phyloP scores from a whole-genome alignment of 2,329 filamentous ascomycete genomes.

The Orbilia quercus region DNA sequence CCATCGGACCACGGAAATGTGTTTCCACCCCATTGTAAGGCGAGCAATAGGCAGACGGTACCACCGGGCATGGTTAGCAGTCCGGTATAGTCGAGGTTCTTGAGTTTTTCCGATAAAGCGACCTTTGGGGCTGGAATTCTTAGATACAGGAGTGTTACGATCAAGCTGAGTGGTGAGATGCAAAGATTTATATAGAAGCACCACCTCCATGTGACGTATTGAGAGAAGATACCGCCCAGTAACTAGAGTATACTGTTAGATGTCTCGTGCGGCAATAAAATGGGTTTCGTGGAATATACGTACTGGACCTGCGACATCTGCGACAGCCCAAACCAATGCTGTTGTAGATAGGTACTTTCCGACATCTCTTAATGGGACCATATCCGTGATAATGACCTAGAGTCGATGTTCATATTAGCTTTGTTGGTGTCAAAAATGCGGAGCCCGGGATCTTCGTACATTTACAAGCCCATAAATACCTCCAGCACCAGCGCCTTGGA shows the following conservation, averaged over 20 bases:
- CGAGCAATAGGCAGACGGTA: constrained; percentile 71
- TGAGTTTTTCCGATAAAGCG: constrained; percentile 64
- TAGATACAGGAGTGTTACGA: constrained; percentile 67
- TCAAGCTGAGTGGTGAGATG: constrained; percentile 67
- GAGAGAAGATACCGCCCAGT: constrained; percentile 67
- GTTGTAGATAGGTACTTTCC: constrained; percentile 60
- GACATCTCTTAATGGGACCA: constrained; percentile 59
- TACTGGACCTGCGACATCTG: constrained; percentile 66
- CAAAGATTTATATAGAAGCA: constrained; percentile 72
- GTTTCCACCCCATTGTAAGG: constrained; percentile 73
- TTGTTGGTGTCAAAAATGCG: no score
- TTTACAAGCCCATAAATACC: constrained; percentile 34
- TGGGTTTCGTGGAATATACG: no score
- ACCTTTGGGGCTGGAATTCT: constrained; percentile 61
- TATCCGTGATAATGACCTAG: constrained; percentile 65
- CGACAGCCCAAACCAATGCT: constrained; percentile 66
- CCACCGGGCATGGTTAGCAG: constrained; percentile 71
- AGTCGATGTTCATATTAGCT: constrained; percentile 67
- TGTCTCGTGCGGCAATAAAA: constrained; percentile 62
- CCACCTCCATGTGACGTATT: constrained; percentile 66
- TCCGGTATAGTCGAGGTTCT: constrained; percentile 70
- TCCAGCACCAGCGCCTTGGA: constrained; percentile 33
- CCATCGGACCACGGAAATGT: constrained; percentile 68
- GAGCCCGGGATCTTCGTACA: constrained; percentile 3
- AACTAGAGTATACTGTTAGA: constrained; percentile 61